Evolutionary conservation across 345 rosid genomes (phyloP), one percentile per base, ranked within the genome.

Genomic region (sweet orange (Citrus sinensis)): DNA sequence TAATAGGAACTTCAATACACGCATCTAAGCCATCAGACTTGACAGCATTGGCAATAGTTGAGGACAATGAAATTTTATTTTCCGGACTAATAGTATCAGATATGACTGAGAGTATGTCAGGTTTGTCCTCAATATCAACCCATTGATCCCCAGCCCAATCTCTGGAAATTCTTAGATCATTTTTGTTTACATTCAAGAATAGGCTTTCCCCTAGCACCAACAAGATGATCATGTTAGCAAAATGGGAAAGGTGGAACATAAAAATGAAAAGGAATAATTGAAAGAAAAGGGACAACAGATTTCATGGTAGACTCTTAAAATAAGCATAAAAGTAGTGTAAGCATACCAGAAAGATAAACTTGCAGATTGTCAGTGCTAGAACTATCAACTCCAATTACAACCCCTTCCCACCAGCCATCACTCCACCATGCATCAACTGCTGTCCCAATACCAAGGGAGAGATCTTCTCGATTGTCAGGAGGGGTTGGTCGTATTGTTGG

Each of bases 391-490:
- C 88, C 89, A 37, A 83, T 83, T 32, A 92, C 87, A 82, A 94
- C 89, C 56, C 97, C 99, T 86, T 96, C 99, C 97, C 99, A 96
- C 99, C 98, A 96, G 76, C 99, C 99, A 91, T 96, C 99, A 70
- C 94, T 93, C 99, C 99, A 96, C 98, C 99, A 93, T 30, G 93
- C 97, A 90, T 96, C 99, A 73, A 96, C 94, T 62, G 99, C 91
- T 74, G 83, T 71, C 65, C 98, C 99, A 63, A 92, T 62, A 71
- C 74, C 83, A 68, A 79, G 78, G 74, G 84, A 75, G 73, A 73
- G 67, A 32, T 85, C 82, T 62, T 51, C 49, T 82, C 74, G 81
- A 71, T 81, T 79, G 70, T 78, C 73, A 68, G 86, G 85, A 75
- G 94, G 94, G 46, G 83, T 71, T 30, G 99, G 98, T 70, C 98